A percentile compares a stretch with the other conserved stretches of the same genome.
Evolutionary conservation across 169 alveolate species (phyloP).

Genomic region (Miamiensis avidus): DNA sequence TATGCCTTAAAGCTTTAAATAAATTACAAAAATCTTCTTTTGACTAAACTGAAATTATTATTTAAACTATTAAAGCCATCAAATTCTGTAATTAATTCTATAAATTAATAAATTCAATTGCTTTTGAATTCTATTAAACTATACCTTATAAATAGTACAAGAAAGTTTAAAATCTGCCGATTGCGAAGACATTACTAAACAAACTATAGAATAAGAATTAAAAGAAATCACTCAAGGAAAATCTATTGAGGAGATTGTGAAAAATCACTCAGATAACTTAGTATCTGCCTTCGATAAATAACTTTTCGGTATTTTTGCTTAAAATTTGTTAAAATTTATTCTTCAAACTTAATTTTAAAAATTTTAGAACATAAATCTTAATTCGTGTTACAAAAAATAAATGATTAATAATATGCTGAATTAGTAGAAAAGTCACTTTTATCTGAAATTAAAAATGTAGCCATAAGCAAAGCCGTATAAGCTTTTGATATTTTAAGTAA

Average conservation of each 20-base stretch:
- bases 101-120: not conserved
- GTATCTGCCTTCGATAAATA: not conserved
- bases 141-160: constrained; percentile 10
- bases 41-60: not conserved
- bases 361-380: not conserved
- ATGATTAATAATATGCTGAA: not conserved
- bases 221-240: not conserved
- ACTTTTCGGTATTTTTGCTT: not conserved
- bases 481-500: constrained; percentile 1
- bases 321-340: not conserved
- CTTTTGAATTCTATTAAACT: too few species aligned
- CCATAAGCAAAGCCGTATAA: constrained; percentile 4
- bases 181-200: not conserved
- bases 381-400: constrained; percentile 1
- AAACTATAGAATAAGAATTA: constrained; percentile 7
- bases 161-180: not conserved
- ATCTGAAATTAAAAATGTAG: not conserved
- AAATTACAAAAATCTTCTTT: not conserved
- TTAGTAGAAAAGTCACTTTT: constrained; percentile 1
- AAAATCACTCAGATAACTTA: not conserved
- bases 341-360: not conserved
- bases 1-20: not conserved
- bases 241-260: not conserved
- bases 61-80: not conserved
- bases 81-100: not conserved